Base-by-base conservation (phyloP, 768 basidiomycete genomes). In the Boletus huronensis region DNA sequence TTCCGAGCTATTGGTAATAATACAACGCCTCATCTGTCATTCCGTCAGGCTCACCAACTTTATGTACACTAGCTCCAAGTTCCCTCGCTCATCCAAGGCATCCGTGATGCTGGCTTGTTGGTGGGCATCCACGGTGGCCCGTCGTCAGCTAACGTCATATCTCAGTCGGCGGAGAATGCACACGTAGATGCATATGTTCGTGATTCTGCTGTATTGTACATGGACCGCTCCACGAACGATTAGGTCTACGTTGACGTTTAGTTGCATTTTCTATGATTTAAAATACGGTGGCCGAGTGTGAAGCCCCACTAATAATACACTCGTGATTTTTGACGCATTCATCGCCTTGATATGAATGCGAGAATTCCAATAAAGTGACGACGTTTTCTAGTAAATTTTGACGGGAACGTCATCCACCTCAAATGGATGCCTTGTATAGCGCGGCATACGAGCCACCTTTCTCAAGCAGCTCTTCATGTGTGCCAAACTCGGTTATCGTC, bases 21-120 rank as follows among this genome's bases (percentile, higher is more conserved):
- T 48, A 46, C 43, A 31, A 40, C 49, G 31, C 34, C 48, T 7
- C 23, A 17, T 39, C 16, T 43, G 52, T 52, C 46, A 23, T 59
- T n/a, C 44, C 50, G 60, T 58, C 43, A 54, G 26, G 38, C 57
- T 61, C 32, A 62, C 56, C 39, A 50, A 54, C 17, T 29, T 50
- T 39, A 45, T 52, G 57, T 57, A 43, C 55, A 45, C 58, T 50
- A 62, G 93, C 79, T 85, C 34, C 85, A 88, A 65, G 93, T 97
- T 28, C 95, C 96, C 40, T 92, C 92, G 35, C 75, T 98, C 57
- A 85, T 94, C 48, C 85, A 90, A 60, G 90, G 87, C 5, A 88
- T 97, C 66, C 85, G 93, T 63, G 93, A 90, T 67, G 84, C 88
- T 19, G 93, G 94, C 29, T 78, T 99, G 48, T 75, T 99, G 45